phyloP scores from a whole-genome alignment of 345 rosid genomes.

The Gossypium sturtianum region DNA sequence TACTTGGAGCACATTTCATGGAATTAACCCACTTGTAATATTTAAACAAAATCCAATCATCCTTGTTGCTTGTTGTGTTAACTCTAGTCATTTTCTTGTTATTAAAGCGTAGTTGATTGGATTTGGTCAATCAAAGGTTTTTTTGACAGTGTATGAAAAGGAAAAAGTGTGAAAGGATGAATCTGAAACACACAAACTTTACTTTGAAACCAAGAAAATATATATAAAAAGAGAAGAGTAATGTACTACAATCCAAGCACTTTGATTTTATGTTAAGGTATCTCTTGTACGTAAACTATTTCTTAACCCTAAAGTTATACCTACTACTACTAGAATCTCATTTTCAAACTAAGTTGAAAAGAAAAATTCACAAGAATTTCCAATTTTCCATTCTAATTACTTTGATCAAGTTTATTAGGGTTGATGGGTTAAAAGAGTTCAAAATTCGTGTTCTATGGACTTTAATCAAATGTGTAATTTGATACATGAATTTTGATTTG shows the following conservation, averaged over 20 bases:
- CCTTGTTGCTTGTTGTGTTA: not conserved
- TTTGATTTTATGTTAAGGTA: not conserved
- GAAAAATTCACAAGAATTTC: not conserved
- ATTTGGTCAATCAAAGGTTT: not conserved
- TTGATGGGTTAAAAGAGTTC: not conserved
- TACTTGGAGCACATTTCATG: no score
- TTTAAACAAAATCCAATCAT: not conserved
- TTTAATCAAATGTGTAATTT: no score
- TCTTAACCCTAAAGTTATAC: not conserved
- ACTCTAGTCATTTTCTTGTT: not conserved
- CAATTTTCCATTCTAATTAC: not conserved
- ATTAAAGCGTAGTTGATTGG: not conserved
- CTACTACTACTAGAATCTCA: no score
- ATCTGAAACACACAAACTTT: not conserved
- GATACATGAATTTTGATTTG: no score
- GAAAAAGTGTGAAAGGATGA: not conserved
- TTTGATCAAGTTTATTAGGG: not conserved
- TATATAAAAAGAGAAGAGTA: not conserved
- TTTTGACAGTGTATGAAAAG: not conserved
- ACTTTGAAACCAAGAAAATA: constrained; percentile 1
- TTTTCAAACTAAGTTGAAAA: not conserved
- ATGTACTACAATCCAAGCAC: not conserved
- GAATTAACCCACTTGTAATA: no score
- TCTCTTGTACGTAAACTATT: constrained; percentile 5
- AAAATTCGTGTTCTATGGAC: no score